Percentiles rank a stretch among this genome's conserved stretches.
These are phyloP conservation scores for Cairneyella variabilis DNA, from an alignment of 495 filamentous ascomycete species.

Conservation along the genomic window DNA sequence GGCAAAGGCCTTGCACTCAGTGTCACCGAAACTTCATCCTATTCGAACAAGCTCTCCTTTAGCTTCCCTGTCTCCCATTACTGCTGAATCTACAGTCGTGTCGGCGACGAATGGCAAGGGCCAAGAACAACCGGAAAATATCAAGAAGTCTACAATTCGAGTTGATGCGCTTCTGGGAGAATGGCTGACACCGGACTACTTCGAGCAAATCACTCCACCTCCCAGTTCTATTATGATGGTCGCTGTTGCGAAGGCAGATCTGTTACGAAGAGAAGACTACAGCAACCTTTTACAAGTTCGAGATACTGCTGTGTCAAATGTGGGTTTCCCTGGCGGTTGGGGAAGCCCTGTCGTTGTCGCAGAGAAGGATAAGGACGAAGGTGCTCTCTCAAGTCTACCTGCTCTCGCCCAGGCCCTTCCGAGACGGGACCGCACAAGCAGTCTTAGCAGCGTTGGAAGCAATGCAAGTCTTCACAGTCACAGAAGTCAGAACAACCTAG, in stretches of 20 bases:
- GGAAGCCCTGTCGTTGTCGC: conserved; percentile 31
- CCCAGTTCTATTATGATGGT: conserved; percentile 84
- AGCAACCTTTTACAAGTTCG: conserved; percentile 41
- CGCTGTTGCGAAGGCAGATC: conserved; percentile 76
- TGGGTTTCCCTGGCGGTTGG: conserved; percentile 64
- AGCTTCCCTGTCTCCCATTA: conserved; percentile 14
- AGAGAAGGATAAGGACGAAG: conserved; percentile 21
- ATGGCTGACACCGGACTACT: conserved; percentile 93
- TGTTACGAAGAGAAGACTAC: conserved; percentile 67
- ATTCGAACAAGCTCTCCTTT: conserved; percentile 17
- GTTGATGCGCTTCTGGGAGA: conserved; percentile 93
- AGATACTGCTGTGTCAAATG: conserved; percentile 28
- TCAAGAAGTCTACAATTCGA: conserved; percentile 60
- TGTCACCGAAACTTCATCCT: conserved; percentile 20
- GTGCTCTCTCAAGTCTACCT: conserved; percentile 17
- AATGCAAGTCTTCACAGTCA: conserved; percentile 14
- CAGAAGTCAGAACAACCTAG: background rate
- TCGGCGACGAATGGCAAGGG: conserved; percentile 9
- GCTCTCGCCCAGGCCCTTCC: conserved; percentile 29
- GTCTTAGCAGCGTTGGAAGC: conserved; percentile 29
- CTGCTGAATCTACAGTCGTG: conserved; percentile 6
- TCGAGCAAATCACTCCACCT: conserved; percentile 84
- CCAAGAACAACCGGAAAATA: conserved; percentile 15
- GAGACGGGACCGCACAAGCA: conserved; percentile 39
- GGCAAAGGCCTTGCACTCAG: conserved; percentile 9